These are phyloP conservation scores for Podila clonocystis DNA, from an alignment of 192 early-diverging fungal genomes.

Conservation along the genomic window DNA sequence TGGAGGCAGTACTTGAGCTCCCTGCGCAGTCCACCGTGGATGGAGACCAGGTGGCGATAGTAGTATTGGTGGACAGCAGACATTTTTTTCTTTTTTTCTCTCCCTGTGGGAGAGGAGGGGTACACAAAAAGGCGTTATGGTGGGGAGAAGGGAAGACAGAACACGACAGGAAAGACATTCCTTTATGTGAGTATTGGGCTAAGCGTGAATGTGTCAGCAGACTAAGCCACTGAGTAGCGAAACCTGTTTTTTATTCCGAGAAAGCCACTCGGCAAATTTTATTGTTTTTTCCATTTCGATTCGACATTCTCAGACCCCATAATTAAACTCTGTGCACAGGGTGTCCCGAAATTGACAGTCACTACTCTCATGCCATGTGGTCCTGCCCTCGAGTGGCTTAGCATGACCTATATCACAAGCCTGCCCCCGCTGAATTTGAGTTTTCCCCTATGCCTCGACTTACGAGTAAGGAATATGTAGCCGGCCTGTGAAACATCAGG, in stretches of 20 bases:
- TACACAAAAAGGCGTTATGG: background rate
- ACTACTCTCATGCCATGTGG: no score
- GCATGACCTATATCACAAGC: no score
- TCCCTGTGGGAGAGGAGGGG: no score
- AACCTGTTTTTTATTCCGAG: no score
- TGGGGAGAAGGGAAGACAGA: background rate
- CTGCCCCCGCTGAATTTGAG: no score
- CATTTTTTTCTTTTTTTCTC: background rate
- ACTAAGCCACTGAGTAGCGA: background rate
- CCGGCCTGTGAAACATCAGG: slow-evolving; percentile 1
- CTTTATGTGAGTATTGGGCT: no score
- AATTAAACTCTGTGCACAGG: no score
- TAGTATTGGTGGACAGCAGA: background rate
- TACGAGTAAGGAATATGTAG: slow-evolving; percentile 6
- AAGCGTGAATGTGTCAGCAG: background rate
- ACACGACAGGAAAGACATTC: background rate
- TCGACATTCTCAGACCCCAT: no score
- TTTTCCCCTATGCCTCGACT: slow-evolving; percentile 2
- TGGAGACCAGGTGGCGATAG: background rate
- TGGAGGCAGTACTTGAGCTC: background rate
- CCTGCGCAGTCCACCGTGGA: background rate
- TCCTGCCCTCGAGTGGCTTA: no score
- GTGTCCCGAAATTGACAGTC: no score
- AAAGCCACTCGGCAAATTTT: background rate
- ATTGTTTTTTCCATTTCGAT: background rate